phyloP scores from a whole-genome alignment of 2,329 filamentous ascomycete species.

The Colletotrichum horii region DNA sequence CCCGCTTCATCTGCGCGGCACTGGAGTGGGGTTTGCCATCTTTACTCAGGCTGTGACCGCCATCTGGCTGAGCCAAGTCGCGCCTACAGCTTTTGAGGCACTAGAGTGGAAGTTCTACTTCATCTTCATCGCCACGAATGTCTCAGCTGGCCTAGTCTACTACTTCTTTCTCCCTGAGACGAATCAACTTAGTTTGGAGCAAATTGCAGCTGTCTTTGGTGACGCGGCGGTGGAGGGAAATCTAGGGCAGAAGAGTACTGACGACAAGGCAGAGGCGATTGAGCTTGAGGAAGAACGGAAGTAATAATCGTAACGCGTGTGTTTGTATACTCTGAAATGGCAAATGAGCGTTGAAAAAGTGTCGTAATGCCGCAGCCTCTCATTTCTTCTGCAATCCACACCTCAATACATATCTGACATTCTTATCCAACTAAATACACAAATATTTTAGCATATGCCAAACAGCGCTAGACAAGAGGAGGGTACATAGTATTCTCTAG shows the following conservation, averaged over 20 bases:
- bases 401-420: no score
- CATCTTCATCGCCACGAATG: not conserved
- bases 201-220: not conserved
- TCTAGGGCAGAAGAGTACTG: rapidly evolving
- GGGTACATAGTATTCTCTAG: no score
- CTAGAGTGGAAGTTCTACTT: not conserved
- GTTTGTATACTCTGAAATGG: no score
- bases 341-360: no score
- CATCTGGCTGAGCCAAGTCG: not conserved
- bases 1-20: not conserved
- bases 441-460: no score
- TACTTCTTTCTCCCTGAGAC: not conserved
- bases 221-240: not conserved
- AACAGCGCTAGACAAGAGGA: no score
- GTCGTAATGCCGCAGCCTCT: no score
- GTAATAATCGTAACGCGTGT: not conserved
- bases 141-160: not conserved
- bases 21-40: not conserved
- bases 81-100: not conserved
- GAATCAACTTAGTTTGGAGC: not conserved
- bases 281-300: not conserved
- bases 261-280: rapidly evolving
- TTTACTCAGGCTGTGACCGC: not conserved
- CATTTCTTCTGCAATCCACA: no score
- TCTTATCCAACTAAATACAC: no score